Evolutionary conservation across 345 rosid species (phyloP).

Genomic region (Xanthoceras sorbifolium): DNA sequence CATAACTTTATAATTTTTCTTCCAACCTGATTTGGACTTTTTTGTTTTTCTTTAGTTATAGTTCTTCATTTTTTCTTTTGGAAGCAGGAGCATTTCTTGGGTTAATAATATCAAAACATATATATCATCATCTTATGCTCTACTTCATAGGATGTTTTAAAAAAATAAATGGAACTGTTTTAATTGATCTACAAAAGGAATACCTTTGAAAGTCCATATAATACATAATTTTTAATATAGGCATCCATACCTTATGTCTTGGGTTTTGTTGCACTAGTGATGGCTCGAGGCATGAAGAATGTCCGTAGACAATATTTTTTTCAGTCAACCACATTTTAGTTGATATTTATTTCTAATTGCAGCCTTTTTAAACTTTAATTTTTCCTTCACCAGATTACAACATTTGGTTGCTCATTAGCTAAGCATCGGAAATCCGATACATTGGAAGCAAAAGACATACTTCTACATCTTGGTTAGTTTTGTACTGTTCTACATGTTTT

Average conservation of each 20-base stretch:
- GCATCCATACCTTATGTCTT: neutral
- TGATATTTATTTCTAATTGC: neutral
- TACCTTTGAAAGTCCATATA: neutral
- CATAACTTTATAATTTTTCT: neutral
- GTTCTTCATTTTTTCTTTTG: neutral
- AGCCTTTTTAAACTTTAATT: neutral
- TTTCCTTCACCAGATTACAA: conserved; percentile 59
- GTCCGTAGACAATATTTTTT: conserved; percentile 2
- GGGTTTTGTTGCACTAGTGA: neutral
- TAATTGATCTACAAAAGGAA: conserved; percentile 5
- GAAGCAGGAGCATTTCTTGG: neutral
- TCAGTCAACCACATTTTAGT: neutral
- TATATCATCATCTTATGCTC: neutral
- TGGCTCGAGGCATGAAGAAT: neutral
- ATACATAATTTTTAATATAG: neutral
- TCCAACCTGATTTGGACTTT: neutral
- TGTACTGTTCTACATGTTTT: conserved; percentile 12
- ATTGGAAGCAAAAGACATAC: conserved; percentile 95
- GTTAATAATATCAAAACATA: neutral
- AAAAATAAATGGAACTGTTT: neutral
- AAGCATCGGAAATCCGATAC: conserved; percentile 92
- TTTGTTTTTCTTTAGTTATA: neutral
- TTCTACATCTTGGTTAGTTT: conserved; percentile 87
- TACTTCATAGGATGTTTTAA: neutral
- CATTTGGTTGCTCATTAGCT: conserved; percentile 96